phyloP scores from a whole-genome alignment of 306 rosid species.

The Leucaena leucocephala region DNA sequence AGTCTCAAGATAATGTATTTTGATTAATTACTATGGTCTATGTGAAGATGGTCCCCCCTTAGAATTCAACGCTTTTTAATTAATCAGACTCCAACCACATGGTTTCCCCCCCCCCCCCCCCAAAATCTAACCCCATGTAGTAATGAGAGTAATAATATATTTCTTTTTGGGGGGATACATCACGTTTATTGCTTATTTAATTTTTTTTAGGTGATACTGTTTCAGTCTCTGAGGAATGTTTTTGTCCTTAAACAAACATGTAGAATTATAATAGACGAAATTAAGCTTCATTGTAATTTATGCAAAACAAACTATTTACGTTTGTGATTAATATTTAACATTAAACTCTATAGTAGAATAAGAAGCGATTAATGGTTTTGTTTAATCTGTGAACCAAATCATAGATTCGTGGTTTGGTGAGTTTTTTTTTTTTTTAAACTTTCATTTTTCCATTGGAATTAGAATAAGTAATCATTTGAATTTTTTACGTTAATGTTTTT shows the following conservation, averaged over 20 bases:
- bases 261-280: neutral
- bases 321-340: neutral
- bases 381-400: neutral
- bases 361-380: neutral
- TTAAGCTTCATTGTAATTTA: neutral
- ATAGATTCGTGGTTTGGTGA: neutral
- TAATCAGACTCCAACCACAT: neutral
- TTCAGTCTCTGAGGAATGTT: neutral
- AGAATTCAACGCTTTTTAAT: neutral
- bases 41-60: neutral
- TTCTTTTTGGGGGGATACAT: neutral
- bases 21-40: neutral
- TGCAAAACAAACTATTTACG: neutral
- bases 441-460: neutral
- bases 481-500: neutral
- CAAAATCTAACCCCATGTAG: neutral
- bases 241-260: neutral
- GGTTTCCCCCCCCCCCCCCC: too few species aligned
- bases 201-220: neutral
- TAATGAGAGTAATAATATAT: neutral
- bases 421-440: neutral
- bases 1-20: neutral
- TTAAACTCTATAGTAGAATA: neutral
- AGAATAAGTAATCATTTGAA: neutral
- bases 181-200: neutral